A percentile compares a stretch with the other conserved stretches of the same genome.
Evolutionary conservation across 768 basidiomycete genomes (phyloP).

Genomic region (Boletus reticuloceps): DNA sequence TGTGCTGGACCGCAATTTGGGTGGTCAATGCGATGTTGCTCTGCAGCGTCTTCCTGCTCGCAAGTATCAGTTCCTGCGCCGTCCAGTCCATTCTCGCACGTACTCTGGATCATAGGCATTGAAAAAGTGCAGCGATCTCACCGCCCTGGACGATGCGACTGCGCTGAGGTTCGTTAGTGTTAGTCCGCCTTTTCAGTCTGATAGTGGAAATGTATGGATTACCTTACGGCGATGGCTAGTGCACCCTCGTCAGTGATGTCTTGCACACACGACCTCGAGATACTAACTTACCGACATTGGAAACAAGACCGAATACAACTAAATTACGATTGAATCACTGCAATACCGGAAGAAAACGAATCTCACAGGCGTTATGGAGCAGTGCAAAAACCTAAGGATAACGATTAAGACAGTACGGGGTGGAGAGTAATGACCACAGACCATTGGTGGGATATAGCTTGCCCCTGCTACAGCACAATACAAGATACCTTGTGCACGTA

Average conservation of each 20-base stretch:
- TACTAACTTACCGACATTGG: background rate
- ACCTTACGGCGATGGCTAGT: constrained; percentile 13
- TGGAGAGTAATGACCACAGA: background rate
- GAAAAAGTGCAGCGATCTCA: constrained; percentile 7
- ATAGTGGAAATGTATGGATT: background rate
- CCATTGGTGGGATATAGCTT: constrained; percentile 13
- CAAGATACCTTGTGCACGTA: constrained; percentile 16
- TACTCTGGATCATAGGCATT: background rate
- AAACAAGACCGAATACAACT: background rate
- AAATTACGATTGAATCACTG: background rate
- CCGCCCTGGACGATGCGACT: constrained; percentile 8
- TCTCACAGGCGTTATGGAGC: constrained; percentile 4
- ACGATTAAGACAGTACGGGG: background rate
- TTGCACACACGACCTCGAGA: background rate
- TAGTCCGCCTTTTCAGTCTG: background rate
- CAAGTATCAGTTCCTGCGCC: background rate
- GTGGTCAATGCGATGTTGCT: constrained; percentile 6
- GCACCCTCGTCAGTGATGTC: background rate
- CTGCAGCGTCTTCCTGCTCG: background rate
- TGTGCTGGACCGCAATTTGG: background rate
- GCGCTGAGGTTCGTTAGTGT: background rate
- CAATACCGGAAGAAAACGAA: background rate
- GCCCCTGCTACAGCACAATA: constrained; percentile 14
- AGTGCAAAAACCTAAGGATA: constrained; percentile 5
- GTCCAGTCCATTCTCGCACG: background rate